A percentile compares a stretch with the other conserved stretches of the same genome.
phyloP scores from a whole-genome alignment of 2,329 filamentous ascomycete genomes.

The Xylariaceae sp. region DNA sequence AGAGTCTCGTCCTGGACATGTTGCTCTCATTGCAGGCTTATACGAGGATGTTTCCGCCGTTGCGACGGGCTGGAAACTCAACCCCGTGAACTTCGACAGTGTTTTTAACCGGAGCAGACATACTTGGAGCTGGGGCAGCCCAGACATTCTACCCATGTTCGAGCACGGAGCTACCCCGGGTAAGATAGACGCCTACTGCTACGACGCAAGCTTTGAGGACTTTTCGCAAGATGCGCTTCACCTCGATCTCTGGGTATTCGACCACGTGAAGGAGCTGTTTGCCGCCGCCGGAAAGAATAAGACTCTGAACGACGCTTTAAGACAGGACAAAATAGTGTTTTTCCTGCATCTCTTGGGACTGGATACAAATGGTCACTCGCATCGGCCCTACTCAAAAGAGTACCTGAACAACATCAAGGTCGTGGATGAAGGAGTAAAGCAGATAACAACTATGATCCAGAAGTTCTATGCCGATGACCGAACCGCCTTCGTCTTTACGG shows the following conservation, averaged over 20 bases:
- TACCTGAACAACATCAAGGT: slow-evolving; percentile 93
- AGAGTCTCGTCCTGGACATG: slow-evolving; percentile 92
- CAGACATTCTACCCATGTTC: slow-evolving; percentile 97
- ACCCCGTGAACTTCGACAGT: slow-evolving; percentile 97
- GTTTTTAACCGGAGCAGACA: slow-evolving; percentile 96
- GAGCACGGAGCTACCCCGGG: slow-evolving; percentile 85
- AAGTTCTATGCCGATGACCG: slow-evolving; percentile 79
- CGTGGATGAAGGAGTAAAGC: slow-evolving; percentile 82
- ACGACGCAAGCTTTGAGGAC: slow-evolving; percentile 80
- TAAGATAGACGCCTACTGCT: slow-evolving; percentile 79
- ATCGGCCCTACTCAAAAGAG: slow-evolving; percentile 88
- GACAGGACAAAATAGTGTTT: slow-evolving; percentile 84
- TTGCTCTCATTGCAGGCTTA: slow-evolving; percentile 90
- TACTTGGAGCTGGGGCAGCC: slow-evolving; percentile 99
- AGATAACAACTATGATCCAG: slow-evolving; percentile 75
- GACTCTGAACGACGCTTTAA: slow-evolving; percentile 65
- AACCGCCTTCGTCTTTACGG: slow-evolving; percentile 94
- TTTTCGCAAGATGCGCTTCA: slow-evolving; percentile 76
- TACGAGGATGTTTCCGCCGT: slow-evolving; percentile 98
- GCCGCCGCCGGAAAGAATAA: slow-evolving; percentile 70
- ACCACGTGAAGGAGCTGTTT: slow-evolving; percentile 85
- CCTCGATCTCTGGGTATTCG: slow-evolving; percentile 93
- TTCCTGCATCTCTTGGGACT: slow-evolving; percentile 90
- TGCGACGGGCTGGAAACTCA: slow-evolving; percentile 96
- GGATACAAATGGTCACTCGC: slow-evolving; percentile 82